Base-by-base conservation (phyloP, 768 basidiomycete species). In the Tulasnella calospora region DNA sequence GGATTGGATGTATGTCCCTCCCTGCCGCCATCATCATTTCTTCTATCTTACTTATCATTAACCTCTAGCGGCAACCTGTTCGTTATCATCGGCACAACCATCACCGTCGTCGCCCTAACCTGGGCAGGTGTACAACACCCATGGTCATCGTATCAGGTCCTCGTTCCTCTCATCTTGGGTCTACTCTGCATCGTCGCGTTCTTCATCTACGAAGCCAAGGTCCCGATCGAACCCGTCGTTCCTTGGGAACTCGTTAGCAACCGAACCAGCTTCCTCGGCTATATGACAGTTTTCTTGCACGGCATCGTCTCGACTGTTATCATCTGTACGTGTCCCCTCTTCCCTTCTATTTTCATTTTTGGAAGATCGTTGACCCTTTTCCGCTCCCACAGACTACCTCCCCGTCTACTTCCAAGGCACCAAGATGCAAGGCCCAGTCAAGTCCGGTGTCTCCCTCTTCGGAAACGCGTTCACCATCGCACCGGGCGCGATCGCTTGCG, bases 91-190 rank as follows among this genome's bases (percentile, higher is more conserved):
- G 83, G 84, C 9, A 84, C 87, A 1, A 82, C 82, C 9, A 79
- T 83, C 6, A 80, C 79, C n/a, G 85, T 86, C 46, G 82, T 89
- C 61, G 88, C 82, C 0, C 82, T 90, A 10, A 88, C 87, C 1
- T 89, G 86, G 86, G 89, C 86, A 23, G 89, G 89, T 1, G 82
- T 85, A 33, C 80, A 81, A 0, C 87, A 85, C 77, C 73, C 86
- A 0, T 90, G 89, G 89, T 79, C 77, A 3, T 86, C 86, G 0
- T 82, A 81, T 17, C 80, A 79, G 1, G 84, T 88, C 15, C 82
- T 89, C 27, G 83, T 84, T 1, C 87, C 88, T 0, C 82, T 90
- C 1, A 80, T 86, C 27, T 46, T 88, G 35, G 89, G 89, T 0
- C 5, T 86, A 5, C 67, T 83, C 17, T 86, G 85, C 0, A 74